A percentile compares a stretch with the other conserved stretches of the same genome.
Conservation (phyloP, 148 eudicot genomes). For the Diospyros kaki region DNA sequence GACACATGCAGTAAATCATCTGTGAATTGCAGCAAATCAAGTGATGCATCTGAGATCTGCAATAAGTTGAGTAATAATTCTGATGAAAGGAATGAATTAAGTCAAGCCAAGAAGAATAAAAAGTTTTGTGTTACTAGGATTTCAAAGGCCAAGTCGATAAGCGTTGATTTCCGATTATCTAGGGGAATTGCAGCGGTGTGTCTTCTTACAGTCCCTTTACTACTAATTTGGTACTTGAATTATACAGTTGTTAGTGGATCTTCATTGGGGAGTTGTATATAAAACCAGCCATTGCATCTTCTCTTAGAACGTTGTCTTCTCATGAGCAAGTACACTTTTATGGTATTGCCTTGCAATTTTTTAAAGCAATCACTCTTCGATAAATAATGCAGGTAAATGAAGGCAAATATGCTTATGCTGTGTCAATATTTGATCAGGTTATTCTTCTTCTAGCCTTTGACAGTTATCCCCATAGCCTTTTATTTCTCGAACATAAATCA, state of each 20-base stretch:
- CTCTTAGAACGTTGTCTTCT: neutral
- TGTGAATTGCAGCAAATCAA: slow-evolving; percentile 31
- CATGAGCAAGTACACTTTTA: too few species aligned
- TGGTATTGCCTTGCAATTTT: neutral
- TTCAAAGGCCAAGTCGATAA: slow-evolving; percentile 81
- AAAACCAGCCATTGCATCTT: neutral
- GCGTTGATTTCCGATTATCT: slow-evolving; percentile 84
- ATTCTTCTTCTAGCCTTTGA: slow-evolving; percentile 10
- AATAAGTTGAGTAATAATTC: slow-evolving; percentile 31
- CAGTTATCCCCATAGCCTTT: neutral
- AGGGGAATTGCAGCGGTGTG: slow-evolving; percentile 93
- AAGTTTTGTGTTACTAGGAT: slow-evolving; percentile 65
- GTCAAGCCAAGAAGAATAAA: slow-evolving; percentile 54
- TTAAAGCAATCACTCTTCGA: neutral
- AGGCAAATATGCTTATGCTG: slow-evolving; percentile 76
- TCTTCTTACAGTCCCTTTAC: slow-evolving; percentile 9
- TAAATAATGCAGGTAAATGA: slow-evolving; percentile 76
- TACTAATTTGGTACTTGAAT: slow-evolving; percentile 7
- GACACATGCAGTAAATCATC: slow-evolving; percentile 25
- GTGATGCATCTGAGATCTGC: slow-evolving; percentile 40
- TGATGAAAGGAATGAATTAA: slow-evolving; percentile 38
- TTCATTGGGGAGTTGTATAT: neutral
- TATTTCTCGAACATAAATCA: slow-evolving; percentile 1
- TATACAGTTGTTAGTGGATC: neutral
- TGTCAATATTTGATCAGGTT: slow-evolving; percentile 91